Base-by-base conservation (phyloP, 768 basidiomycete species). In the Mycena chlorophos region DNA sequence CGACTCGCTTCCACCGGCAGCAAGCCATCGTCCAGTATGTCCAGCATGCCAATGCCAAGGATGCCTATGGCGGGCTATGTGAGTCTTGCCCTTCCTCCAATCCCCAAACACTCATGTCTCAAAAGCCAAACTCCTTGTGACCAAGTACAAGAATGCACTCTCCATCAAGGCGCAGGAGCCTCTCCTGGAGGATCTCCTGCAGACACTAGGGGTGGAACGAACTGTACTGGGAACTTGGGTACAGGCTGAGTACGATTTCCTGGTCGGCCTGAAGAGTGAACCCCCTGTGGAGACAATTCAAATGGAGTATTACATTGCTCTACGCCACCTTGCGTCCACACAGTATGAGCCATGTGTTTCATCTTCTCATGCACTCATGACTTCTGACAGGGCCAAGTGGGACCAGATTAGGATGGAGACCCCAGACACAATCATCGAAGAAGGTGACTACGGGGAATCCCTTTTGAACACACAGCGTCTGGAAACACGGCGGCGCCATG, bases 401-500 rank as follows among this genome's bases (percentile, higher is more conserved):
- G 20, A 10, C 40, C 10, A 43, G 20, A 19, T 43, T 19, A 8
- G 40, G 20, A 19, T 8, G 8, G 20, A 20, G 8, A 16, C 10
- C 22, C 12, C 40, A 10, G 20, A 43, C 40, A 8, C 40, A 10
- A 20, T 43, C 20, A 10, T 43, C 10, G 40, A 43, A 20, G 20
- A 8, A 10, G 39, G 28, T 16, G 39, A 29, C 37, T 52, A 52
- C 26, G n/a, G 19, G 8, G 39, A 14, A 12, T 16, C 51, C 16
- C 22, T 43, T 5, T 14, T 17, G 20, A 8, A 39, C 29, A 55
- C 54, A 4, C 34, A 20, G 2, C 43, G 46, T 3, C 23, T 37
- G n/a, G 56, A 65, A 28, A 60, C 53, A 1, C 37, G 27, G 4
- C 53, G 55, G 12, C 52, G 58, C 14, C 61, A 65, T 54, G 63